phyloP scores from a whole-genome alignment of 345 rosid genomes.

The Streptanthus diversifolius region DNA sequence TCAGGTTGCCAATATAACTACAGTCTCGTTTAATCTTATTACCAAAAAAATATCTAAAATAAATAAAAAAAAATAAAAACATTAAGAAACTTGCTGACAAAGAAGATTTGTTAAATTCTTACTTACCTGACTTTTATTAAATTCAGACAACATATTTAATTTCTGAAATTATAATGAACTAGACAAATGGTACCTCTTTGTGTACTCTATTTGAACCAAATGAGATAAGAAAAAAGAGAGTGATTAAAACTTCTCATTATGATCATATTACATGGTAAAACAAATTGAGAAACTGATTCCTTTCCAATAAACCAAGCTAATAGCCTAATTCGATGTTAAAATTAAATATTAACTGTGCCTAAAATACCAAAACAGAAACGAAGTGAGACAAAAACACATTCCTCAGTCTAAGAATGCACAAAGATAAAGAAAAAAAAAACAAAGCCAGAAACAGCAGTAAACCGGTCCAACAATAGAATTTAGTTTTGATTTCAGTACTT shows the following conservation, averaged over 20 bases:
- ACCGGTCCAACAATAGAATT: neutral
- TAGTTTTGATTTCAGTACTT: neutral
- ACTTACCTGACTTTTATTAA: no score
- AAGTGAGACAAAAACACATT: neutral
- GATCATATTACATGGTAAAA: neutral
- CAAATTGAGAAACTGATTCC: neutral
- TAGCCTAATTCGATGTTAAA: neutral
- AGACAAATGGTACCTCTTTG: no score
- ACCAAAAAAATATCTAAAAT: no score
- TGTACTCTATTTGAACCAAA: no score
- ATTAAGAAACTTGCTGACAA: no score
- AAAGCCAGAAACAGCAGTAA: neutral
- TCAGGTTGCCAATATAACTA: no score
- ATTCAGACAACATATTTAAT: no score
- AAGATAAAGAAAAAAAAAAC: neutral
- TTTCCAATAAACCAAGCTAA: neutral
- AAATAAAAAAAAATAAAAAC: no score
- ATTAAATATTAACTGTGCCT: neutral
- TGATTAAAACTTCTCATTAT: neutral
- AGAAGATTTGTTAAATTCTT: no score
- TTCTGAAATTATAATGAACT: no score
- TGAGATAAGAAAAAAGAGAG: neutral
- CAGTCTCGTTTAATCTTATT: no score
- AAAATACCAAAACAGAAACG: neutral
- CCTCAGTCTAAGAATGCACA: neutral